Evolutionary conservation across 1,284 basidiomycete species (phyloP).

Genomic region (Lignosus rhinocerotis): DNA sequence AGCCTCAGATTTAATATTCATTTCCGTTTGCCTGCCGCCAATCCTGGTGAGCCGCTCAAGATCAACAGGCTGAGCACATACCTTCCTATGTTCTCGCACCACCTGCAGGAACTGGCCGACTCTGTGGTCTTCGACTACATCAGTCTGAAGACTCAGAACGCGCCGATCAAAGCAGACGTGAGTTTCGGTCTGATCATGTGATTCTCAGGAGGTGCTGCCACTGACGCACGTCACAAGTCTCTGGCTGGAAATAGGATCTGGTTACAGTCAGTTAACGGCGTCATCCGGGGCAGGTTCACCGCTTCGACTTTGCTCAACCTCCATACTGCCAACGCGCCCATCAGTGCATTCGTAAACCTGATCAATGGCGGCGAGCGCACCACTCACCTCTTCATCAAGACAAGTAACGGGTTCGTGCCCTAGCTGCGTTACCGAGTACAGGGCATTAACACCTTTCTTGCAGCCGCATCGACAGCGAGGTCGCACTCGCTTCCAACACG

Average conservation of each 20-base stretch:
- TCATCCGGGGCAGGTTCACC: conserved; percentile 44
- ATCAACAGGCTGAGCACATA: conserved; percentile 26
- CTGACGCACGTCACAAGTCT: neutral
- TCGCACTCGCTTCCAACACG: conserved; percentile 30
- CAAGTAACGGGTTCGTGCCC: neutral
- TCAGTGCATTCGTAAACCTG: neutral
- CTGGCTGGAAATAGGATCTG: neutral
- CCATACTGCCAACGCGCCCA: conserved; percentile 36
- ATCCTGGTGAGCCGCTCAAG: conserved; percentile 1
- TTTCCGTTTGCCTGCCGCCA: conserved; percentile 24
- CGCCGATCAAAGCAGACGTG: conserved; percentile 19
- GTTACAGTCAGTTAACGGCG: conserved; percentile 35
- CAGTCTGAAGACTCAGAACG: conserved; percentile 21
- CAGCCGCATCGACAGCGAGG: conserved; percentile 34
- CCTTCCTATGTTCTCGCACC: conserved; percentile 26
- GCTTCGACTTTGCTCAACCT: conserved; percentile 37
- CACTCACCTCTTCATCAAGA: neutral
- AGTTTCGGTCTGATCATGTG: neutral
- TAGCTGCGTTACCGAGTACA: neutral
- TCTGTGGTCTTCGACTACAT: conserved; percentile 22
- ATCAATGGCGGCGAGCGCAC: neutral
- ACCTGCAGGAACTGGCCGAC: conserved; percentile 20
- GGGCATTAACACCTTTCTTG: neutral
- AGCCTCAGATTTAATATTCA: conserved; percentile 22
- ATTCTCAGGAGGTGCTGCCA: neutral